phyloP scores from a whole-genome alignment of 2,329 filamentous ascomycete genomes.

The Cercospora zeina region DNA sequence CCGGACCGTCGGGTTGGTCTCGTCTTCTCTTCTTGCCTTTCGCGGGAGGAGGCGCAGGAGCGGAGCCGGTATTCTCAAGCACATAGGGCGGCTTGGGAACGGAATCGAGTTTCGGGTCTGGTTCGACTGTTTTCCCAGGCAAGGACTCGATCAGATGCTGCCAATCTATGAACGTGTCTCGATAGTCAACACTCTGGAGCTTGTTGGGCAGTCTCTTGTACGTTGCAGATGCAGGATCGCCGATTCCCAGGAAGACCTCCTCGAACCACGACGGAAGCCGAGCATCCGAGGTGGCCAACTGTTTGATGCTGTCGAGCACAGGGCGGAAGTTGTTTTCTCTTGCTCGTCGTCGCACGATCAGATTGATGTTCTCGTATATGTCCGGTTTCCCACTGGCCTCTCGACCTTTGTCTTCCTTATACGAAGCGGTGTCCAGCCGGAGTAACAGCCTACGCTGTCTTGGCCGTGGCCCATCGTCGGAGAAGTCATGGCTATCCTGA shows the following conservation, averaged over 20 bases:
- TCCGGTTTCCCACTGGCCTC: slow-evolving; percentile 68
- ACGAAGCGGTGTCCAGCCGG: slow-evolving; percentile 75
- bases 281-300: slow-evolving; percentile 78
- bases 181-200: slow-evolving; percentile 78
- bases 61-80: slow-evolving; percentile 58
- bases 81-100: slow-evolving; percentile 88
- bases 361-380: slow-evolving; percentile 80
- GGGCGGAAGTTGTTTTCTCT: slow-evolving; percentile 97
- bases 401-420: slow-evolving; percentile 71
- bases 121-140: slow-evolving; percentile 82
- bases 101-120: slow-evolving; percentile 66
- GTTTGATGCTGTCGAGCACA: slow-evolving; percentile 86
- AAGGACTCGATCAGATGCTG: slow-evolving; percentile 87
- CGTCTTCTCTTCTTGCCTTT: slow-evolving; percentile 83
- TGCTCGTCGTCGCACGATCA: slow-evolving; percentile 77
- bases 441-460: slow-evolving; percentile 71
- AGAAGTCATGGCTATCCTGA: slow-evolving; percentile 52
- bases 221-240: slow-evolving; percentile 82
- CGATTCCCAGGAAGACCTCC: slow-evolving; percentile 96
- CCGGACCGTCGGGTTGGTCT: slow-evolving; percentile 67
- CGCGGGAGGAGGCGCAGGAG: slow-evolving; percentile 49
- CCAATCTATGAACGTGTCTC: slow-evolving; percentile 95
- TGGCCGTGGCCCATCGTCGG: slow-evolving; percentile 63
- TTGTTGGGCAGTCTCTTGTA: slow-evolving; percentile 80
- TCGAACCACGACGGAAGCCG: slow-evolving; percentile 89